Evolutionary conservation across 2,329 filamentous ascomycete species (phyloP).

Genomic region (Esteya vermicola): DNA sequence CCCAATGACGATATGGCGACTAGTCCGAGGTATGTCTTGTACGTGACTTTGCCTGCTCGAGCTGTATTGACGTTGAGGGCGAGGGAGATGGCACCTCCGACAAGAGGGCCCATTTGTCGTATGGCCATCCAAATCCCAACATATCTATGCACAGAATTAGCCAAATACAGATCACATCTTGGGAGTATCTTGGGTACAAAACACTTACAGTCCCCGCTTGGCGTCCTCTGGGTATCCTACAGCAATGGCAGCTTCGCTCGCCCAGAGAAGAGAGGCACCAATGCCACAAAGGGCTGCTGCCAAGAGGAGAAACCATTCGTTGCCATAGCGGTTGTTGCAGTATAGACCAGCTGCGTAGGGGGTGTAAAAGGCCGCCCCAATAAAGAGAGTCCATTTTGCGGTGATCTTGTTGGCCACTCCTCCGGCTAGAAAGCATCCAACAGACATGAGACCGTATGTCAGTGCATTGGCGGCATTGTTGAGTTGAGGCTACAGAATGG

Average conservation of each 20-base stretch:
- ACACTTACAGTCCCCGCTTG: background rate
- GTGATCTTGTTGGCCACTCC: constrained; percentile 2
- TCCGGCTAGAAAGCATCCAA: constrained; percentile 1
- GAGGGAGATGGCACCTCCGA: constrained; percentile 1
- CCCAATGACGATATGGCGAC: background rate
- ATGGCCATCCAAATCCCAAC: constrained; percentile 2
- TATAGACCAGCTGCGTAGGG: constrained; percentile 2
- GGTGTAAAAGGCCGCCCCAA: constrained; percentile 1
- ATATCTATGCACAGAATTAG: too few relatives aligned
- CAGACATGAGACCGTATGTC: constrained; percentile 2
- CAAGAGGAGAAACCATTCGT: constrained; percentile 2
- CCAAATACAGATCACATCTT: background rate
- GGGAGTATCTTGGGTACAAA: background rate
- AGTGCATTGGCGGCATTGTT: constrained; percentile 1
- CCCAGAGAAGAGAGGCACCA: constrained; percentile 1
- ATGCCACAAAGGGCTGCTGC: constrained; percentile 1
- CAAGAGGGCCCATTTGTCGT: background rate
- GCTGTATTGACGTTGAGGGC: background rate
- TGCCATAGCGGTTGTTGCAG: background rate
- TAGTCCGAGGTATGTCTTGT: constrained; percentile 1
- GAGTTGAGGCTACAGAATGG: too few relatives aligned
- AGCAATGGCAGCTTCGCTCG: constrained; percentile 1
- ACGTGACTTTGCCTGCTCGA: background rate
- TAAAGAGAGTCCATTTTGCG: background rate
- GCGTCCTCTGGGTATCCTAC: constrained; percentile 1